phyloP scores from a whole-genome alignment of 2,329 filamentous ascomycete genomes.

The Nigrospora osmanthi region DNA sequence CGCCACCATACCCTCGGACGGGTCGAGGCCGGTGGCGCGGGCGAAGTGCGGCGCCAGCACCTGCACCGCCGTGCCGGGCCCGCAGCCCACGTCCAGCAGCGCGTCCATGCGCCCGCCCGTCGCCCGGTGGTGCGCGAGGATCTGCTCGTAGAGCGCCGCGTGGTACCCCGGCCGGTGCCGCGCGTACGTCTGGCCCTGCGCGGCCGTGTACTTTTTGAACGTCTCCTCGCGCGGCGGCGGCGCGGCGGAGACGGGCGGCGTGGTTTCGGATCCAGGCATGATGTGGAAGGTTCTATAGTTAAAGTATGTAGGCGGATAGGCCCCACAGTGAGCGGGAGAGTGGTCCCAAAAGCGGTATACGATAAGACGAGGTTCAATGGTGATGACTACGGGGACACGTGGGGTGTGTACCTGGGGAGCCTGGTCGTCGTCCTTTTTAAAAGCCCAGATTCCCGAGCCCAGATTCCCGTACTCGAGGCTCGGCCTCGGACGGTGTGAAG shows the following conservation, averaged over 20 bases:
- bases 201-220: constrained; percentile 34
- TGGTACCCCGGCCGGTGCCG: constrained; percentile 33
- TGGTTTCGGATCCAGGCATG: no score
- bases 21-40: constrained; percentile 40
- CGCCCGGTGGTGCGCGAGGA: constrained; percentile 37
- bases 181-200: constrained; percentile 37
- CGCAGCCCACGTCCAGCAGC: constrained; percentile 48
- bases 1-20: constrained; percentile 44
- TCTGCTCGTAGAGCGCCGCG: constrained; percentile 32
- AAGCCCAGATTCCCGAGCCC: no score
- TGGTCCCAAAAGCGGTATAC: background rate
- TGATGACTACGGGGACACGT: background rate
- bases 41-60: constrained; percentile 37
- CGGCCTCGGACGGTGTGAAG: no score
- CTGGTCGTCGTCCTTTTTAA: background rate
- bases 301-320: no score
- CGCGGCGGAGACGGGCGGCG: no score
- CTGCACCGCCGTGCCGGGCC: constrained; percentile 41
- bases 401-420: background rate
- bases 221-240: constrained; percentile 24
- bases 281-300: no score
- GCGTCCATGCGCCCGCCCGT: constrained; percentile 33
- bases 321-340: no score
- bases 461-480: no score
- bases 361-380: background rate